Evolutionary conservation across 306 rosid genomes (phyloP), one percentile per base, ranked within the genome.

Genomic region (Glycine tomentella): DNA sequence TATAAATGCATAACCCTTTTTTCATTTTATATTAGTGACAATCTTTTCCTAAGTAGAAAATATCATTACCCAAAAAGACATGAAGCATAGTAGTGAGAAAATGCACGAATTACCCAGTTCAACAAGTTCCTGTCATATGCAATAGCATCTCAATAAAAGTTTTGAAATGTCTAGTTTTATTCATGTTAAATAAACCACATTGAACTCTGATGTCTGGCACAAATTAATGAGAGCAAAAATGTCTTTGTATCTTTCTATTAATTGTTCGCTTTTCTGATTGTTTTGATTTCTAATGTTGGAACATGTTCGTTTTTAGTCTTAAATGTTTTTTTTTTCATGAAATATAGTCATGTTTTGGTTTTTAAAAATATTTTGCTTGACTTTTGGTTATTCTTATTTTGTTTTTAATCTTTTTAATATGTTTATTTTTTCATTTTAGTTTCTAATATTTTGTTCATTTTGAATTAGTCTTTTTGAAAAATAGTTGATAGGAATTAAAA

Each of bases 51-150:
- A 56, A 62, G 49, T 15, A 0, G 14, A 61, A 6, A 11, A 77
- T 76, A 49, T 33, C 8, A 76, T 48, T 50, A 48, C 51, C 62
- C 44, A 50, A 65, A 15, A 50, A 38, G 25, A 52, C 53, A 55
- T 53, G 11, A 42, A 17, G 57, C 65, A 70, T 49, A 3, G 6
- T 38, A 58, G 17, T 17, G 6, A 74, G 53, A 66, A 36, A 51
- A 46, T 59, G 46, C 58, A 59, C 13, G 58, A 55, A 59, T 42
- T 20, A 45, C n/a, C 57, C 55, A 56, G 7, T 51, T 33, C 13
- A 51, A 33, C 63, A 52, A 33, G 63, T 51, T 72, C 62, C 49
- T 13, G 56, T 8, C 52, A 70, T 34, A 52, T 72, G 52, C 36
- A 14, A 72, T 51, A 34, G 31, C 33, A 15, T 40, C 33, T 52